Conservation (phyloP, 2,329 filamentous ascomycete species). For the Paecilomyces niveus region DNA sequence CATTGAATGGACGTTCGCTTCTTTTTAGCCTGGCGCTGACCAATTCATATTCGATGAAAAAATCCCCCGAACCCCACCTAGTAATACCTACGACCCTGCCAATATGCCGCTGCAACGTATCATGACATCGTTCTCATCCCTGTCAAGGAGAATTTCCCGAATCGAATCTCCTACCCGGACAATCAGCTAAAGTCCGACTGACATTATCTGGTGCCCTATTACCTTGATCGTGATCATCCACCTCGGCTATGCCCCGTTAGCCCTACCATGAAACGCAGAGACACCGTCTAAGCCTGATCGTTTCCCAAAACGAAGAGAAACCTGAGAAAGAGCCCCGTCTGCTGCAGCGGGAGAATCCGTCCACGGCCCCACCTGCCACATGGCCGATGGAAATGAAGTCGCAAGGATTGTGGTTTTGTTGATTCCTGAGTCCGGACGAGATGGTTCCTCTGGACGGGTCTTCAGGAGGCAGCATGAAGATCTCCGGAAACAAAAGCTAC, state of each 20-base stretch:
- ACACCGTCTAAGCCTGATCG: background rate
- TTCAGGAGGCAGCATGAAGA: background rate
- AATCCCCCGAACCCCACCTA: background rate
- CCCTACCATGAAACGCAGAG: background rate
- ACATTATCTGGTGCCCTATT: background rate
- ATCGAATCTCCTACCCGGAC: background rate
- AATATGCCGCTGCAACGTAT: background rate
- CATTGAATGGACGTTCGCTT: background rate
- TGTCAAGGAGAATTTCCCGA: background rate
- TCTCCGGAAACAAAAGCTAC: background rate
- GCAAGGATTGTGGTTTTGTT: background rate
- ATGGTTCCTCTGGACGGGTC: background rate
- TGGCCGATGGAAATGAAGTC: constrained; percentile 12
- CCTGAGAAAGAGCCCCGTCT: background rate
- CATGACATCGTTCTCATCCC: background rate
- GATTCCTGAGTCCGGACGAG: background rate
- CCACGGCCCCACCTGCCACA: constrained; percentile 24
- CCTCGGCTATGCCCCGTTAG: background rate
- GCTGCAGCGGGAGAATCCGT: constrained; percentile 21
- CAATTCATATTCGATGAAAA: background rate
- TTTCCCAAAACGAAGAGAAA: background rate
- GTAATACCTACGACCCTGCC: background rate
- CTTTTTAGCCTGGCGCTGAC: background rate
- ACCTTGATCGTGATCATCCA: background rate
- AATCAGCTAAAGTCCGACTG: background rate